phyloP scores from a whole-genome alignment of 306 rosid genomes.

The Lotus japonicus region DNA sequence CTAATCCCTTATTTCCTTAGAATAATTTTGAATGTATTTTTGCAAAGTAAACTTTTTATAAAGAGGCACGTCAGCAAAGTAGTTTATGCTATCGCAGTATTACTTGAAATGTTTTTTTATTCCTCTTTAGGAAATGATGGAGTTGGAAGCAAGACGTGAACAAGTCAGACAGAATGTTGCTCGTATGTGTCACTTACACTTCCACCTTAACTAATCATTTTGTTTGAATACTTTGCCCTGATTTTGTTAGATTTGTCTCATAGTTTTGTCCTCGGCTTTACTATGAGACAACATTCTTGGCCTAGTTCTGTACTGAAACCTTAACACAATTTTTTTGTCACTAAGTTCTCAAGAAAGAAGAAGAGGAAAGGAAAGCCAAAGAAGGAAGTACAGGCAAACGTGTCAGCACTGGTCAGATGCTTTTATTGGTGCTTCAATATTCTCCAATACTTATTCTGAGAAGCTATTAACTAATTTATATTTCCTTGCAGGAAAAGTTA shows the following conservation, averaged over 20 bases:
- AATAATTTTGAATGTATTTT: not conserved
- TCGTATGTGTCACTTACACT: conserved; percentile 47
- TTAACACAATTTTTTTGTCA: conserved; percentile 14
- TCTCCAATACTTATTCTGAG: not conserved
- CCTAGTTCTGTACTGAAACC: conserved; percentile 17
- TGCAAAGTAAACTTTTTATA: not conserved
- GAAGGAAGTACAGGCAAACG: conserved; percentile 49
- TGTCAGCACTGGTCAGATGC: conserved; percentile 47
- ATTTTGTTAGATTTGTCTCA: not conserved
- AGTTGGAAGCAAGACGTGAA: conserved; percentile 84
- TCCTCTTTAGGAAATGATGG: conserved; percentile 63
- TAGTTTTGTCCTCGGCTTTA: not conserved
- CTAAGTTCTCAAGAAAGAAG: conserved; percentile 86
- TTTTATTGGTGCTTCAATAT: not conserved
- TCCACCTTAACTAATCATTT: not conserved
- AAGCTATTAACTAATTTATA: conserved; percentile 11
- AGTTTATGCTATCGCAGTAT: not conserved
- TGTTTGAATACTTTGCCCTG: conserved; percentile 18
- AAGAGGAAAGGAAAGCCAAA: conserved; percentile 66
- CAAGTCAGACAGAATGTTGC: conserved; percentile 75
- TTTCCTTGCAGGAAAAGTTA: conserved; percentile 39
- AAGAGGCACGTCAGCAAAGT: not conserved
- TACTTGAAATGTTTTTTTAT: conserved; percentile 17
- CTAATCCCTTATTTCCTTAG: not conserved
- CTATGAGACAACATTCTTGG: not conserved